Percentiles rank a stretch among this genome's conserved stretches.
Evolutionary conservation across 2,329 filamentous ascomycete species (phyloP).

Genomic region (Orbilia quercus): DNA sequence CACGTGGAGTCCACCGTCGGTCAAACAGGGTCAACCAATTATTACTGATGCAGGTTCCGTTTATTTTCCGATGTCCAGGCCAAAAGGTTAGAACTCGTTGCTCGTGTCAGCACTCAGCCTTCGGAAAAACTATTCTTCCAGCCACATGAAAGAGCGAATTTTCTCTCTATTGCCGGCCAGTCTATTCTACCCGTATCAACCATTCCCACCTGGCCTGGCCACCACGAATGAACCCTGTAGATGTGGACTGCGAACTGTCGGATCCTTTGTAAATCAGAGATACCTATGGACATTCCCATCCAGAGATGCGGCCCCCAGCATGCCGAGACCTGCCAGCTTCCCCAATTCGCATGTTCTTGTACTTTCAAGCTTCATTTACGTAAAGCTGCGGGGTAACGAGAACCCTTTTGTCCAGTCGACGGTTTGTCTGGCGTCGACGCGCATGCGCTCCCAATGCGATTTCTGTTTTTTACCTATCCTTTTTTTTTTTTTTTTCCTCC

Average conservation of each 20-base stretch:
- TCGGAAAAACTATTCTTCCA: conserved; percentile 57
- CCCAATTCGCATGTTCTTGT: conserved; percentile 35
- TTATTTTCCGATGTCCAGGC: conserved; percentile 48
- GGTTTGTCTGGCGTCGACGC: conserved; percentile 3
- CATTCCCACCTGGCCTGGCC: conserved; percentile 24
- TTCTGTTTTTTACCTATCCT: too few relatives aligned
- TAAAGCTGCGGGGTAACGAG: conserved; percentile 45
- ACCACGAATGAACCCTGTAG: conserved; percentile 16
- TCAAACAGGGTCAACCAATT: conserved; percentile 43
- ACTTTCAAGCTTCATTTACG: conserved; percentile 34
- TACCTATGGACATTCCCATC: conserved; percentile 10
- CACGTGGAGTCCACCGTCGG: conserved; percentile 35
- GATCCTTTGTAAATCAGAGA: conserved; percentile 22
- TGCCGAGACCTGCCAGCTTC: conserved; percentile 27
- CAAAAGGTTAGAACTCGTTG: conserved; percentile 28
- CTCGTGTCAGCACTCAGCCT: conserved; percentile 40
- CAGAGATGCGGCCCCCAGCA: conserved; percentile 16
- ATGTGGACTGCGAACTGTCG: conserved; percentile 14
- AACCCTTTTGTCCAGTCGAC: too few relatives aligned
- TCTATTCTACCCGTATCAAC: not conserved
- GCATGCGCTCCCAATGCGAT: not conserved
- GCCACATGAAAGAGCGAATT: conserved; percentile 52
- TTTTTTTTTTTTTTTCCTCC: too few relatives aligned
- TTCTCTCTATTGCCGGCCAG: conserved; percentile 3
- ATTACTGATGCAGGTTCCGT: conserved; percentile 51